A percentile compares a stretch with the other conserved stretches of the same genome.
phyloP scores from a whole-genome alignment of 768 basidiomycete species.

The Daedaleopsis sinensis region DNA sequence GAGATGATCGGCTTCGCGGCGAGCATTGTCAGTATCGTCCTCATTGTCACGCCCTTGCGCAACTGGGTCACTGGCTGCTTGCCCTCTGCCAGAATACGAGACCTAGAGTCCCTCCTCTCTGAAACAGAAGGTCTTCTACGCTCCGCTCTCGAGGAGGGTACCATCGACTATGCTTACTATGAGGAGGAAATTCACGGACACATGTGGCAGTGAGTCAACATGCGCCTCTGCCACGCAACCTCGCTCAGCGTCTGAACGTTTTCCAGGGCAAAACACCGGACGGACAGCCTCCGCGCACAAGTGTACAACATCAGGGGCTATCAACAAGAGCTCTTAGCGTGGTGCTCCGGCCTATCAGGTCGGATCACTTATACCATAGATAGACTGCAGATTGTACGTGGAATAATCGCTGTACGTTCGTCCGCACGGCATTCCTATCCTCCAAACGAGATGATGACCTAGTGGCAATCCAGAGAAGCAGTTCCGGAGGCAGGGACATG shows the following conservation, averaged over 20 bases:
- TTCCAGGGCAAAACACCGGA: not conserved
- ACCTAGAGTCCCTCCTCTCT: not conserved
- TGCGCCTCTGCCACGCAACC: not conserved
- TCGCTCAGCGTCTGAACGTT: too few relatives aligned
- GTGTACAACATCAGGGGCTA: not conserved
- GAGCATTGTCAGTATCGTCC: not conserved
- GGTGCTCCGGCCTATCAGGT: not conserved
- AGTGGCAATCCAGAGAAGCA: not conserved
- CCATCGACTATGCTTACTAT: not conserved
- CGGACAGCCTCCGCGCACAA: not conserved
- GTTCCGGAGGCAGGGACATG: not conserved
- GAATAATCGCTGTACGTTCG: not conserved
- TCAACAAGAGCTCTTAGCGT: not conserved
- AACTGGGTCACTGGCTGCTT: not conserved
- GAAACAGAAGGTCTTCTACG: not conserved
- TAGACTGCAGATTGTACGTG: not conserved
- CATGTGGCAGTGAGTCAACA: not conserved
- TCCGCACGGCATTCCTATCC: too few relatives aligned
- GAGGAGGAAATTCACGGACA: not conserved
- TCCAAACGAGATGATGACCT: too few relatives aligned
- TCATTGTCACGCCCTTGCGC: not conserved
- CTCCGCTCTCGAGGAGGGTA: not conserved
- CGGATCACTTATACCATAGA: not conserved
- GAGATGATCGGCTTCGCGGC: not conserved
- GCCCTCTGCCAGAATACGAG: not conserved